phyloP scores from a whole-genome alignment of 2,329 filamentous ascomycete genomes.

The Arthrobotrys iridis region DNA sequence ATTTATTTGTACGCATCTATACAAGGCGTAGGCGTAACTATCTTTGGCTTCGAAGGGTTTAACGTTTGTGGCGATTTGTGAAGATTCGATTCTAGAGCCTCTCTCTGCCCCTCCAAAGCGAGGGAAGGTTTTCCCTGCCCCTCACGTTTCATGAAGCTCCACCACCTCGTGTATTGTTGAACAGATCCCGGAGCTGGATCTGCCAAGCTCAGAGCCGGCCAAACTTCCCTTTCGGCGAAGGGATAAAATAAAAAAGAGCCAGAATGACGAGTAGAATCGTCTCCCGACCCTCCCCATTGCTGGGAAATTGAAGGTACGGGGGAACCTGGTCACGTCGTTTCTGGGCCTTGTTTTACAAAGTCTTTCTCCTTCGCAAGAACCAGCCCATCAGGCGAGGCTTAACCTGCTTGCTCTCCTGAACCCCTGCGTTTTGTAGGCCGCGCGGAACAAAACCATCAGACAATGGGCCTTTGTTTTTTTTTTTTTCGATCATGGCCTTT shows the following conservation, averaged over 20 bases:
- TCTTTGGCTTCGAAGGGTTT: neutral
- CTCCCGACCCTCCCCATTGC: conserved; percentile 13
- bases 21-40: neutral
- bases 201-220: conserved; percentile 20
- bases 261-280: conserved; percentile 32
- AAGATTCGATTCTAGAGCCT: neutral
- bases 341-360: conserved; percentile 45
- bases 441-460: conserved; percentile 28
- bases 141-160: conserved; percentile 34
- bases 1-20: neutral
- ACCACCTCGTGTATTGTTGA: conserved; percentile 28
- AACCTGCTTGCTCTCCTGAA: conserved; percentile 33
- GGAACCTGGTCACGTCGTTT: conserved; percentile 26
- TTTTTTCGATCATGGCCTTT: neutral
- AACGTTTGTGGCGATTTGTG: neutral
- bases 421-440: conserved; percentile 53
- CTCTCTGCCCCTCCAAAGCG: conserved; percentile 4
- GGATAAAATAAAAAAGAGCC: neutral
- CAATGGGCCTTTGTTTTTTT: neutral
- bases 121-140: conserved; percentile 1
- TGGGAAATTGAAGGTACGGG: conserved; percentile 33
- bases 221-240: conserved; percentile 35
- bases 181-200: conserved; percentile 3
- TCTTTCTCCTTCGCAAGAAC: conserved; percentile 6
- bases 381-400: neutral